Base-by-base conservation (phyloP, 2,329 filamentous ascomycete species). In the Aspergillus sp. region DNA sequence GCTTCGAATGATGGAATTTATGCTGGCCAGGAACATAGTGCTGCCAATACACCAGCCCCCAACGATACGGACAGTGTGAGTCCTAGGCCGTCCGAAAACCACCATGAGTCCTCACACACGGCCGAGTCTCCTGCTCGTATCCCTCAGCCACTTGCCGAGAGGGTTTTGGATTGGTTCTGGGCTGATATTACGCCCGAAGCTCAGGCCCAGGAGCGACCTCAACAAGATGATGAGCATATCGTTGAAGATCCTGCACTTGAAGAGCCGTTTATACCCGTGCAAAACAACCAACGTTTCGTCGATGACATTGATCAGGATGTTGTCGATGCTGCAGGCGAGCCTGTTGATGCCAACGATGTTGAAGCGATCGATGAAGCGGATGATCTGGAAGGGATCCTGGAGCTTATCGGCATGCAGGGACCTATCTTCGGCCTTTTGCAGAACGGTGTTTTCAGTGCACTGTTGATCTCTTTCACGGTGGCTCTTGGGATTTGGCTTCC, bases 381-480 rank as follows among this genome's bases (percentile, higher is more conserved):
- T 68, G 93, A 98, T 62, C 82, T 98, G 13, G 93, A 98, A 64
- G 93, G 93, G 0, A 88, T 98, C 45, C 83, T 98, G 74, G 93
- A 98, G 66, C 80, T 98, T 13, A 86, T 98, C 50, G 93, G 93
- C 33, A 94, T 98, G 86, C 88, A 94, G 61, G 93, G 93, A 0
- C 93, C 93, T 0, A 77, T 98, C 3, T 85, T 86, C 12, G 90
- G 89, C 2, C 78, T 98, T 5, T 83, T 97, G 56, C 93, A 98
- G 62, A 98, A 98, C 57, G 90, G 88, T 47, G 83, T 96, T 13
- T 98, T 98, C 68, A 95, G 91, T 64, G 85, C 87, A 6, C 85
- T 97, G 41, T 77, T 98, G 23, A 89, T 98, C 12, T 86, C 88
- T 1, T 81, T 91, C 45, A 95, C 90, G 12, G 83, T 98, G 38